Conservation (phyloP, 1,139 yeast genomes). For the Zygosaccharomyces sapae region DNA sequence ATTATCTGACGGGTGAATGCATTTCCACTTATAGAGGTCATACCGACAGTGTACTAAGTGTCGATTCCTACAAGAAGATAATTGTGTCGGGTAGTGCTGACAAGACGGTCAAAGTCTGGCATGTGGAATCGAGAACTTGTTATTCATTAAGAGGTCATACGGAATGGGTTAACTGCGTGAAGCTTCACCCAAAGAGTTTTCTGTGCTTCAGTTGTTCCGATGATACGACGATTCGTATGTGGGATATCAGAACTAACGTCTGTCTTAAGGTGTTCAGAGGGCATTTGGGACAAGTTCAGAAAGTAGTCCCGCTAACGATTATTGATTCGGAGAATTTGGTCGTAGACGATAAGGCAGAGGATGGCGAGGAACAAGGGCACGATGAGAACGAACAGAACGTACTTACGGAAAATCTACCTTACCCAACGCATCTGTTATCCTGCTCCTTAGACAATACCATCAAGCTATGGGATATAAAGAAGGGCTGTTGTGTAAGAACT, state of each 20-base stretch:
- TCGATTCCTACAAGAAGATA: slow-evolving; percentile 63
- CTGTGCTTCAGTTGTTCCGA: slow-evolving; percentile 86
- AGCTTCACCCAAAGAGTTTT: slow-evolving; percentile 72
- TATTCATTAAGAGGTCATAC: slow-evolving; percentile 89
- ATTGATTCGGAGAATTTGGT: slow-evolving; percentile 38
- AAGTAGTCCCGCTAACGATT: slow-evolving; percentile 77
- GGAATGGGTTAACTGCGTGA: slow-evolving; percentile 88
- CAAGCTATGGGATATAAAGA: slow-evolving; percentile 82
- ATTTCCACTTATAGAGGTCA: slow-evolving; percentile 92
- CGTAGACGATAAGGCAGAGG: slow-evolving; percentile 37
- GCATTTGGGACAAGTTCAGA: slow-evolving; percentile 78
- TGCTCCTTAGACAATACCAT: slow-evolving; percentile 92
- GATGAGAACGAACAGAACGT: slow-evolving; percentile 19
- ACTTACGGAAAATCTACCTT: slow-evolving; percentile 35
- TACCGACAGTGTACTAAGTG: slow-evolving; percentile 76
- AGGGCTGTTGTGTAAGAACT: slow-evolving; percentile 86
- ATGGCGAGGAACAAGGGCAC: slow-evolving; percentile 19
- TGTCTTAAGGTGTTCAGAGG: slow-evolving; percentile 68
- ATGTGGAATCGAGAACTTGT: slow-evolving; percentile 87
- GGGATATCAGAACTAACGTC: slow-evolving; percentile 81
- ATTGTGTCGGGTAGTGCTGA: slow-evolving; percentile 95
- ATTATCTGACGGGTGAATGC: slow-evolving; percentile 89
- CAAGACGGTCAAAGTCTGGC: slow-evolving; percentile 90
- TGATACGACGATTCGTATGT: slow-evolving; percentile 88
- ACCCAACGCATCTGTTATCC: slow-evolving; percentile 79